Base-by-base conservation (phyloP, 1,139 yeast genomes). In the Suhomyces coccinellae region DNA sequence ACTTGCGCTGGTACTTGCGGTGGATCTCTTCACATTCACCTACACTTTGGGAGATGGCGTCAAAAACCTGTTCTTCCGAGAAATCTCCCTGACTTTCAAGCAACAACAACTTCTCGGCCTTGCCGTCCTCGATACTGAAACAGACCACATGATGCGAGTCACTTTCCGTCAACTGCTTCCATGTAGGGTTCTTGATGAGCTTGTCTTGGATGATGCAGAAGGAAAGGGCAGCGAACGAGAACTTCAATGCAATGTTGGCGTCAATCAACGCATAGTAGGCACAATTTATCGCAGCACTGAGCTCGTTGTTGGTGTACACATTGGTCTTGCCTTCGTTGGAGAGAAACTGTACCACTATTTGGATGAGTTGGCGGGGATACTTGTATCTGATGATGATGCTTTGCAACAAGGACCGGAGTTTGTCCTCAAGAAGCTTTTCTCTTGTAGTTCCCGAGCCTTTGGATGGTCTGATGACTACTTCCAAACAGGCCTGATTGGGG, bases 311-410 rank as follows among this genome's bases (percentile, higher is more conserved):
- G 20, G 77, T 62, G 53, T 59, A 70, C 20, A 53, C 54, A 29
- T 46, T 48, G 33, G 52, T 50, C 17, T 58, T 53, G 46, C 77
- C 81, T 44, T 86, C 87, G 22, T 82, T 64, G 45, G 85, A 81
- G 41, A 89, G 65, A 41, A 90, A 74, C 63, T 93, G 99, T n/a
- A 87, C 82, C 24, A 87, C 93, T 3, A 93, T 75, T 60, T 90
- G 97, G 32, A 93, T 82, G 41, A 90, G 73, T 54, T 89, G 90
- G 48, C 97, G 75, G 0, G 99, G 97, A 59, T 87, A 85, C 50
- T 80, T 69, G 49, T 78, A 76, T n/a, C 87, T 73, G 24, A 85
- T 70, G 2, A 93, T 77, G 7, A 82, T 73, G 6, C 85, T 73
- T 28, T 82, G 77, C 32, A 91, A 61, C 3, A 88, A 77, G 4